Evolutionary conservation across 306 rosid species (phyloP), one percentile per base, ranked within the genome.

Genomic region (Biancaea sappan): DNA sequence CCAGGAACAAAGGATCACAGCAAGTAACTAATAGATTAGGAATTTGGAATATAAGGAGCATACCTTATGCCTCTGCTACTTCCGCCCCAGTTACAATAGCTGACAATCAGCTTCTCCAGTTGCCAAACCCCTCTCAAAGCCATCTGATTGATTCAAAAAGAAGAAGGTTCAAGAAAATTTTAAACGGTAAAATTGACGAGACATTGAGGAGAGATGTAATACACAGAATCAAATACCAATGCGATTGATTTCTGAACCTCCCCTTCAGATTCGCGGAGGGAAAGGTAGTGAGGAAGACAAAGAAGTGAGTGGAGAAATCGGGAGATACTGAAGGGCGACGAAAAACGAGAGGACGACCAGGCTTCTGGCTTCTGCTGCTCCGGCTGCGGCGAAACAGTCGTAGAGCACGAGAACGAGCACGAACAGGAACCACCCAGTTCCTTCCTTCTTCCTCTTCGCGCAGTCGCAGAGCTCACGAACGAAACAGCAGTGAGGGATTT

Each of bases 111-210:
- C 84, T 91, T 89, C 67, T 89, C 54, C 57, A 91, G 89, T 62
- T 94, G 98, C 98, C 98, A 94, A 40, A 78, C 92, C 43, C 98
- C 97, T 78, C 92, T 81, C 82, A 88, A 77, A 57, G 98, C 98
- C 98, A 94, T 94, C 76, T 76, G 82, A 38, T 6, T 24, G 12
- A 35, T 34, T 46, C 14, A 47, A 31, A 29, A 50, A 51, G 32
- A 7, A 46, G 54, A 24, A 14, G 41, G 28, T 56, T 65, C 12
- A 47, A 22, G 61, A 48, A 10, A 69, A 66, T 47, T 48, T 15
- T 64, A 25, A 57, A 29, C 58, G 37, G 62, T 13, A 14, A 21
- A 8, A 52, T 2, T 22, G 4, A 28, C 7, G 28, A 26, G 35
- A 57, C 38, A 6, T 26, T 7, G 7, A 31, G 66, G 0, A 8